Base-by-base conservation (phyloP, 202 grass and related monocot species). In the Cymbopogon flexuosus region DNA sequence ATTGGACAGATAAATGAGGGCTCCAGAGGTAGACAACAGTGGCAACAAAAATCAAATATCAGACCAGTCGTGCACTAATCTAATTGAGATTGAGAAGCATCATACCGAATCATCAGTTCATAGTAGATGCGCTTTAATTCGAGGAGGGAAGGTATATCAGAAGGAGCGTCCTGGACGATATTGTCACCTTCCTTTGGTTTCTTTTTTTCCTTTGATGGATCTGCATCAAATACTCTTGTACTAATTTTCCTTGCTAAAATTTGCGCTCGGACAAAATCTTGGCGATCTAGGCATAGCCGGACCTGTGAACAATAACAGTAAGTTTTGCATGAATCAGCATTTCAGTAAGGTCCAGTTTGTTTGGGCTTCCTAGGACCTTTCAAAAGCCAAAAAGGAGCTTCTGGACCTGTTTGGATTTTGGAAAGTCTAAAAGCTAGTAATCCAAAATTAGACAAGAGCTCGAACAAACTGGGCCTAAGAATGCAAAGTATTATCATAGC, bases 231-330 rank as follows among this genome's bases (percentile, higher is more conserved):
- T 47, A 95, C 96, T 33, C 96, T 88, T 60, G 96, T 43, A 69
- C 92, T 98, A 36, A 98, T 98, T 90, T 95, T 95, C 73, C 96
- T 87, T 19, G 96, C 92, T 39, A 98, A 91, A 85, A 98, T 98
- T 62, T 98, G 90, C 72, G 96, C 92, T 0, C 96, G 79, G 18
- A 98, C 88, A 80, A 73, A 98, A 88, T 98, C 92, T 75, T 95
- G 88, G 29, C 85, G 92, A 79, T 98, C 92, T 71, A 98, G 87
- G 71, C 96, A 98, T 10, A 98, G 65, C 9, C 96, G 84, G 62
- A 98, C 96, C 96, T 98, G 86, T 41, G 52, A 65, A 65, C 5
- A 12, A 81, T 82, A 52, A 73, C n/a, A 65, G 60, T 13, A 77
- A 52, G 14, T 49, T 79, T 60, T 24, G 8, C 12, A 76, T 33